phyloP scores from a whole-genome alignment of 768 basidiomycete species.

The Trametes cubensis region DNA sequence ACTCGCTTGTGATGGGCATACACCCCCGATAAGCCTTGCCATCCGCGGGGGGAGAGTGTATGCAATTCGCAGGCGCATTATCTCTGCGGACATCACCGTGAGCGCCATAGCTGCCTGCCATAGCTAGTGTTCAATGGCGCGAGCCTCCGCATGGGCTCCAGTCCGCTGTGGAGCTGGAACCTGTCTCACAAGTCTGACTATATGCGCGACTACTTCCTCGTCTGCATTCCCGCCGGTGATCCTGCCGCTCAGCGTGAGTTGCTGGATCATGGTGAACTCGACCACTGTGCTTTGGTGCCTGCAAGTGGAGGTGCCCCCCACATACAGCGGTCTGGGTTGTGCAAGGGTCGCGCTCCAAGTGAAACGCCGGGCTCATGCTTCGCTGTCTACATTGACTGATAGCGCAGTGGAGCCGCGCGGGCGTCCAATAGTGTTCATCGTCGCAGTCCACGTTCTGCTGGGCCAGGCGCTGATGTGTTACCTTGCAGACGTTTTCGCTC shows the following conservation, averaged over 20 bases:
- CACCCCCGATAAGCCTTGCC: conserved; percentile 11
- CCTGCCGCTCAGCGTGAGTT: too few species aligned
- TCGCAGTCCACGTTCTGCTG: neutral
- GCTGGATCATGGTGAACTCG: too few species aligned
- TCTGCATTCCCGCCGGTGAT: too few species aligned
- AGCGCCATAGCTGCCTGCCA: conserved; percentile 5
- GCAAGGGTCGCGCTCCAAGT: conserved; percentile 10
- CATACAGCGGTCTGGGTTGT: neutral
- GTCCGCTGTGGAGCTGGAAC: too few species aligned
- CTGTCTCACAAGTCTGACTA: too few species aligned
- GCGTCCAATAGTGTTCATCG: neutral
- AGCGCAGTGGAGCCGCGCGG: conserved; percentile 7
- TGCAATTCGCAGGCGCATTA: conserved; percentile 1
- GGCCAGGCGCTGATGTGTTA: conserved; percentile 5
- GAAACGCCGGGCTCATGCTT: conserved; percentile 10
- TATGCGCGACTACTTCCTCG: too few species aligned
- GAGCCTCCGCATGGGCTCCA: neutral
- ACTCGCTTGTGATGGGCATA: neutral
- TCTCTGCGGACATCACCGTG: conserved; percentile 14
- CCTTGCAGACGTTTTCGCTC: conserved; percentile 82
- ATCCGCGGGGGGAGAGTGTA: neutral
- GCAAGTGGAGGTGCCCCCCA: neutral
- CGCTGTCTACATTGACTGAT: conserved; percentile 19
- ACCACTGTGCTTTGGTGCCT: too few species aligned
- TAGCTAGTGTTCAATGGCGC: neutral